phyloP scores from a whole-genome alignment of 106 monocot genomes.

The Narthecium ossifragum region DNA sequence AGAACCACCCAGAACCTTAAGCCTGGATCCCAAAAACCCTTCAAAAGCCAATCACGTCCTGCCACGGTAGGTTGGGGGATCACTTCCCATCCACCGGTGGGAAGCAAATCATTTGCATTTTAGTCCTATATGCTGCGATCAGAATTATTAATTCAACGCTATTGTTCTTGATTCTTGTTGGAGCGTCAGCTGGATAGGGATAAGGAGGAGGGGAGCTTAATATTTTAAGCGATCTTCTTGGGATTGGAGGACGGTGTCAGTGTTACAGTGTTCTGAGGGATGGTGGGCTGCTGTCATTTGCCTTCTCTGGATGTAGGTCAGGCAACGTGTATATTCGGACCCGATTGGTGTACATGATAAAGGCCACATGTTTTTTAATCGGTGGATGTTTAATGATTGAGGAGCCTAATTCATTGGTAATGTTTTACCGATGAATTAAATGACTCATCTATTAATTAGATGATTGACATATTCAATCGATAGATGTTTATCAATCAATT shows the following conservation, averaged over 20 bases:
- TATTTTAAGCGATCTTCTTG: constrained; percentile 1
- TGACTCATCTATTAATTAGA: no score
- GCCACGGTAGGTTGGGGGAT: no score
- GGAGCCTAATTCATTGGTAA: no score
- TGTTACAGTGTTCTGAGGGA: neutral
- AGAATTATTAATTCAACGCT: neutral
- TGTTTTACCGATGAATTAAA: no score
- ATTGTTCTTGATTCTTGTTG: neutral
- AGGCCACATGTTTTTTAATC: no score
- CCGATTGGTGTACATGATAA: no score
- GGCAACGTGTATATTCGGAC: constrained; percentile 2
- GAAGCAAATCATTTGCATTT: neutral
- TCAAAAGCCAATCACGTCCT: neutral
- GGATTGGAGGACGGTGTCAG: neutral
- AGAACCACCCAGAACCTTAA: no score
- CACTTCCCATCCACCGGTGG: neutral
- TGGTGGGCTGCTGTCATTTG: neutral
- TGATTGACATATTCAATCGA: no score
- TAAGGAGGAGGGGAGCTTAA: neutral
- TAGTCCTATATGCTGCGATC: neutral
- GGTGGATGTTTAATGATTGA: no score
- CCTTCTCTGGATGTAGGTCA: neutral
- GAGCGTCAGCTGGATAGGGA: neutral
- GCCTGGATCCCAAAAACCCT: no score
- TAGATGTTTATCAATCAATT: no score